A percentile compares a stretch with the other conserved stretches of the same genome.
Evolutionary conservation across 208 protist genomes (phyloP).

Genomic region (Crithidia sp.): DNA sequence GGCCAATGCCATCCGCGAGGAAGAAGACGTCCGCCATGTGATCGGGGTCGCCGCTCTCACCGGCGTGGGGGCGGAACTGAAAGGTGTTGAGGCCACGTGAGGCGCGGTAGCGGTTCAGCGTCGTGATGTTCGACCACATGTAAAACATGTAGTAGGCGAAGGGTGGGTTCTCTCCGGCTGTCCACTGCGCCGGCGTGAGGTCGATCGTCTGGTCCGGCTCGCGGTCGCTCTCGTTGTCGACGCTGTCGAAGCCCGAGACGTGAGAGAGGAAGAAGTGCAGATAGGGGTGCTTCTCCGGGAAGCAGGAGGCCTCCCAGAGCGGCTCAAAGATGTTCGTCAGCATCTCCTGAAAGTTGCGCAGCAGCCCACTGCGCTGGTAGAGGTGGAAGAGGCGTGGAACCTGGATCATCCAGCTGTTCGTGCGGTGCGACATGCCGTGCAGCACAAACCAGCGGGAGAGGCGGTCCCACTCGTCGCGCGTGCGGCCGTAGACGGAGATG

Average conservation of each 20-base stretch:
- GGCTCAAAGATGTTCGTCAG: conserved; percentile 97
- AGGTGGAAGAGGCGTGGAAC: conserved; percentile 90
- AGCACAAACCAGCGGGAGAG: conserved; percentile 81
- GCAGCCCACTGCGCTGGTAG: conserved; percentile 61
- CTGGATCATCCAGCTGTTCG: conserved; percentile 98
- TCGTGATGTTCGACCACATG: conserved; percentile 97
- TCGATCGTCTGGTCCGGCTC: conserved; percentile 57
- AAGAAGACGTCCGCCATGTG: conserved; percentile 90
- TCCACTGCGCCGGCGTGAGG: conserved; percentile 54
- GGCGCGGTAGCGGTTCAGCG: conserved; percentile 94
- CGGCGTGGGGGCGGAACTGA: conserved; percentile 96
- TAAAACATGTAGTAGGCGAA: conserved; percentile 97
- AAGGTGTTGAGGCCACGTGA: conserved; percentile 92
- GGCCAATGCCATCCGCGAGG: conserved; percentile 92
- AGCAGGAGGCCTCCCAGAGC: conserved; percentile 96
- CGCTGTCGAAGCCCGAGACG: conserved; percentile 96
- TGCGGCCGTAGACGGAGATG: conserved; percentile 84
- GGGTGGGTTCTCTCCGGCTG: conserved; percentile 59
- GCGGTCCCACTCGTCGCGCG: conserved; percentile 65
- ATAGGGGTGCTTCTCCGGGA: conserved; percentile 93
- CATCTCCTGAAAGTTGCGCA: conserved; percentile 94
- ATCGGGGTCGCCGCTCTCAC: conserved; percentile 93
- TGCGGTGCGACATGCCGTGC: conserved; percentile 91
- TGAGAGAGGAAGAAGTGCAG: conserved; percentile 94
- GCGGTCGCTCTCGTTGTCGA: conserved; percentile 96